Conservation (phyloP, 2,329 filamentous ascomycete genomes). For the Rhynchosporium graminicola region DNA sequence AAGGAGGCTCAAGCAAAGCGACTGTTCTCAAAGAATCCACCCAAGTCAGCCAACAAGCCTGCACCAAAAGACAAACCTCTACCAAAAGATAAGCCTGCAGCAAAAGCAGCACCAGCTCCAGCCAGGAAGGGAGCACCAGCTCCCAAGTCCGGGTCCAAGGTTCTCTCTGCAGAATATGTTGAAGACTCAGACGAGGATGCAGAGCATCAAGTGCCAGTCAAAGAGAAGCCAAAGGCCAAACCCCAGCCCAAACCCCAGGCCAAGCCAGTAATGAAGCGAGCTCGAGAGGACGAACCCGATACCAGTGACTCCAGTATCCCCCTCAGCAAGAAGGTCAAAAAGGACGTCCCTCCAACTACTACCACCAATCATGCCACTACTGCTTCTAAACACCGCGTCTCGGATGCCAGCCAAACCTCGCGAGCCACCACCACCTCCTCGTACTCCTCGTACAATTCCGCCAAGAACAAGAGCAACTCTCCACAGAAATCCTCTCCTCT, state of each 20-base stretch:
- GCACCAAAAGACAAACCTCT: conserved; percentile 23
- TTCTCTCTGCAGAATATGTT: conserved; percentile 39
- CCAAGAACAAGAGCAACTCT: conserved; percentile 51
- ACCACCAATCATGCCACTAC: not conserved
- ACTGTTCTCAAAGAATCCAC: conserved; percentile 45
- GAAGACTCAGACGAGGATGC: conserved; percentile 39
- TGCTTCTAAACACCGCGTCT: conserved; percentile 45
- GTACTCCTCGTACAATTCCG: conserved; percentile 40
- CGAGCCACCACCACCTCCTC: conserved; percentile 45
- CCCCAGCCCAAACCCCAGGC: conserved; percentile 31
- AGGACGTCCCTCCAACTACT: conserved; percentile 24
- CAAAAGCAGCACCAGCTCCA: conserved; percentile 23
- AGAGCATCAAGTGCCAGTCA: conserved; percentile 19
- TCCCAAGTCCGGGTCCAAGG: conserved; percentile 33
- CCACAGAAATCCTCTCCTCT: conserved; percentile 65
- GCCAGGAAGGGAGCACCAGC: conserved; percentile 28
- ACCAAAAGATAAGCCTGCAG: conserved; percentile 15
- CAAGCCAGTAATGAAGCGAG: conserved; percentile 47
- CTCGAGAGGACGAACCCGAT: conserved; percentile 46
- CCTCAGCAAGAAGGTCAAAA: conserved; percentile 40
- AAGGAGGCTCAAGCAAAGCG: conserved; percentile 59
- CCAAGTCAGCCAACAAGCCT: conserved; percentile 18
- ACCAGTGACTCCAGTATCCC: conserved; percentile 37
- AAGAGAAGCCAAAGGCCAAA: conserved; percentile 45
- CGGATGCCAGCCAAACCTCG: conserved; percentile 52